A percentile compares a stretch with the other conserved stretches of the same genome.
Conservation (phyloP, 176 grass and related monocot genomes). For the Avena eriantha region DNA sequence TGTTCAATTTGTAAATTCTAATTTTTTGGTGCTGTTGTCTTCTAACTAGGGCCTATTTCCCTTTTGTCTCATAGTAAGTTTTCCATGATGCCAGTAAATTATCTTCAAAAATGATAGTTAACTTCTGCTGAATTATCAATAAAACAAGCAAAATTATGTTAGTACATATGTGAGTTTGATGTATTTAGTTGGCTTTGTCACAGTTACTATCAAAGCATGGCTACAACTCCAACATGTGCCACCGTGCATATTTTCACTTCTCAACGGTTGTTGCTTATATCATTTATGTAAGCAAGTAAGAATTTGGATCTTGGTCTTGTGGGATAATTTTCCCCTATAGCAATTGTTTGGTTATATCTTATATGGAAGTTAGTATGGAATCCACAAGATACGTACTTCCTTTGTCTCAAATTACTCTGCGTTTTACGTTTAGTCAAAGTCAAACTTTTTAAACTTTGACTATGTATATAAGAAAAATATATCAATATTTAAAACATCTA, state of each 20-base stretch:
- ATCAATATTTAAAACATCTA: no score
- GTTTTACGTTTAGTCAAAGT: no score
- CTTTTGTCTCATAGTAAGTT: background rate
- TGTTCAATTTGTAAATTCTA: background rate
- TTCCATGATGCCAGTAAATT: background rate
- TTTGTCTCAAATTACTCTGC: no score
- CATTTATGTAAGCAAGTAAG: no score
- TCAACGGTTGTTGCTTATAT: background rate
- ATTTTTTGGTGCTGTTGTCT: background rate
- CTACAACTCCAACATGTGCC: background rate
- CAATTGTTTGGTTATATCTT: background rate
- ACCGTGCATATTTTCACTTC: background rate
- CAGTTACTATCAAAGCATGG: background rate
- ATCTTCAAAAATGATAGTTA: background rate
- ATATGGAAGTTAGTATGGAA: background rate
- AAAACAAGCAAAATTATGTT: background rate
- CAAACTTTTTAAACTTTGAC: no score
- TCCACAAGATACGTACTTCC: no score
- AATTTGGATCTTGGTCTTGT: background rate
- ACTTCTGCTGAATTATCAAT: background rate
- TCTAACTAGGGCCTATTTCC: background rate
- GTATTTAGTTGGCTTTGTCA: background rate
- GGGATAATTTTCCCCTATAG: background rate
- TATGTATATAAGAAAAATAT: no score
- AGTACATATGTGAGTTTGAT: background rate